Conservation (phyloP, 2,329 filamentous ascomycete species). For the Xylariaceae sp. region DNA sequence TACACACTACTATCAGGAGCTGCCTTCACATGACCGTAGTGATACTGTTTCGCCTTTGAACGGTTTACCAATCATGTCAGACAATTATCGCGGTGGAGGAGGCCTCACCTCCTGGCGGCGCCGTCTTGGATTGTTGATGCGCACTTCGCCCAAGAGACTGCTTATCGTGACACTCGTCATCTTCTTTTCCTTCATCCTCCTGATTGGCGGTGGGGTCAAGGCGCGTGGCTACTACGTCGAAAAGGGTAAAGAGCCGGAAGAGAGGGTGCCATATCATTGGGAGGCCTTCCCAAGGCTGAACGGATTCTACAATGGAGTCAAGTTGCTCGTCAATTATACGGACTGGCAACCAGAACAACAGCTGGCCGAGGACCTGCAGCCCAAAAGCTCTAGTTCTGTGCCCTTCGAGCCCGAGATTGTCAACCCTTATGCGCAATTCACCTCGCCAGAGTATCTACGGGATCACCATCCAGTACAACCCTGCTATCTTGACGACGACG, state of each 20-base stretch:
- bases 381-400: constrained; percentile 16
- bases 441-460: constrained; percentile 21
- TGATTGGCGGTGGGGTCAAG: constrained; percentile 15
- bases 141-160: constrained; percentile 20
- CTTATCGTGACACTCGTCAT: constrained; percentile 13
- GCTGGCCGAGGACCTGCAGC: constrained; percentile 10
- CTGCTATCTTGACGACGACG: constrained; percentile 48
- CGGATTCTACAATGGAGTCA: constrained; percentile 25
- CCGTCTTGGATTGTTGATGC: constrained; percentile 15
- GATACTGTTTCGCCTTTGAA: constrained; percentile 12
- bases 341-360: constrained; percentile 27
- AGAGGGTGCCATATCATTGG: constrained; percentile 21
- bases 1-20: constrained; percentile 15
- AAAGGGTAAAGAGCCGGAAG: background rate
- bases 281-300: constrained; percentile 20
- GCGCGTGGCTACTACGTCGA: constrained; percentile 12
- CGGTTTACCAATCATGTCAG: constrained; percentile 14
- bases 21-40: constrained; percentile 21
- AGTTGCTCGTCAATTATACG: constrained; percentile 21
- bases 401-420: constrained; percentile 24
- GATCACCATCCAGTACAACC: constrained; percentile 22
- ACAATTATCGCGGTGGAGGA: background rate
- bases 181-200: constrained; percentile 16
- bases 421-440: constrained; percentile 24
- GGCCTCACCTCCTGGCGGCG: constrained; percentile 5